Percentiles rank a stretch among this genome's conserved stretches.
phyloP scores from a whole-genome alignment of 148 eudicot species.

The Gaultheria prostrata region DNA sequence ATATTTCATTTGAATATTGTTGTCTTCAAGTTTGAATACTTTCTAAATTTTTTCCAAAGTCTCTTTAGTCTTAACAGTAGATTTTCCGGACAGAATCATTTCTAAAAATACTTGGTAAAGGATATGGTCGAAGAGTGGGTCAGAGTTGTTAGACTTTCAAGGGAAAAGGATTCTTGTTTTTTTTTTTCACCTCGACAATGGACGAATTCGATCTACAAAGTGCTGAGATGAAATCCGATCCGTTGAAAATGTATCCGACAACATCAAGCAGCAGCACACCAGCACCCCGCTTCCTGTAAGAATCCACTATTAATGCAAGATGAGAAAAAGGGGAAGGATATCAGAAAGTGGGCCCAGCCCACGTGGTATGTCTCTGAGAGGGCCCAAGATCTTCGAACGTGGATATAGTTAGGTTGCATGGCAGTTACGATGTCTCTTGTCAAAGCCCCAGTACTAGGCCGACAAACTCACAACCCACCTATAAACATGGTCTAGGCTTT shows the following conservation, averaged over 20 bases:
- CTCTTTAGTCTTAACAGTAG: neutral
- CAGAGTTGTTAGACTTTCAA: neutral
- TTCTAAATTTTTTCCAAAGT: neutral
- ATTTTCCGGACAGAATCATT: neutral
- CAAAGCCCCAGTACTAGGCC: neutral
- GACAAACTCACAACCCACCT: neutral
- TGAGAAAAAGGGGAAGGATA: neutral
- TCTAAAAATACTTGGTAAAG: neutral
- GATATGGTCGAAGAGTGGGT: neutral
- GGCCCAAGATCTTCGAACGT: neutral
- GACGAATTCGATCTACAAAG: too few relatives aligned
- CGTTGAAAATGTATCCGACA: too few relatives aligned
- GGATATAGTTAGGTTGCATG: slow-evolving; percentile 8
- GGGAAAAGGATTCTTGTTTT: too few relatives aligned
- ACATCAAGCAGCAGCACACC: too few relatives aligned
- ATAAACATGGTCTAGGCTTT: neutral
- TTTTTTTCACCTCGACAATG: too few relatives aligned
- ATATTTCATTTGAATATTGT: neutral
- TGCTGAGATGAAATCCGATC: too few relatives aligned
- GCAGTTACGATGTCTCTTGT: neutral
- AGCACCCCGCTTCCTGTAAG: too few relatives aligned
- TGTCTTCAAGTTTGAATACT: neutral
- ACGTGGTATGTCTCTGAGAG: neutral
- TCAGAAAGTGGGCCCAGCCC: neutral
- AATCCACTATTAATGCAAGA: too few relatives aligned